phyloP scores from a whole-genome alignment of 345 rosid species.

The Populus pruinosa region DNA sequence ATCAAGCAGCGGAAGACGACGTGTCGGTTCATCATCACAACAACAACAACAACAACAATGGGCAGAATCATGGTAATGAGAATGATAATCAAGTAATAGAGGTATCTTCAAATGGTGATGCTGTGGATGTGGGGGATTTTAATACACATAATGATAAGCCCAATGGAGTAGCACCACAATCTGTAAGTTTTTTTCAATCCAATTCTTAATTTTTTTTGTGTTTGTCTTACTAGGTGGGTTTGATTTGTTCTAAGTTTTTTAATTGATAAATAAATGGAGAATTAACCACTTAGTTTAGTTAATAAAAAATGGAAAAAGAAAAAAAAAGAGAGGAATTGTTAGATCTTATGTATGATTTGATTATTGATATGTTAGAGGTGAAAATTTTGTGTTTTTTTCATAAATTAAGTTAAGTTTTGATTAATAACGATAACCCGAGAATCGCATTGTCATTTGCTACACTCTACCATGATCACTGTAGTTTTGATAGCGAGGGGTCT shows the following conservation, averaged over 20 bases:
- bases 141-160: conserved; percentile 8
- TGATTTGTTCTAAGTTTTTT: not conserved
- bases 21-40: not conserved
- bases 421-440: not conserved
- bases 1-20: conserved; percentile 31
- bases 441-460: not conserved
- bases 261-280: not conserved
- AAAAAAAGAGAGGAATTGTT: not conserved
- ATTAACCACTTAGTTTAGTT: not conserved
- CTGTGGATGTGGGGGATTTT: conserved; percentile 11
- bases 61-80: conserved; percentile 11
- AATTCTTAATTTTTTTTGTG: not conserved
- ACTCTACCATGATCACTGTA: not conserved
- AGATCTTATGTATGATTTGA: not conserved
- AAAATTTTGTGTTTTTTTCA: not conserved
- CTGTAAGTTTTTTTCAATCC: conserved; percentile 31
- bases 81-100: not conserved
- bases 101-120: not conserved
- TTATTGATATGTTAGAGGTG: not conserved
- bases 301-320: too few species aligned
- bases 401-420: not conserved
- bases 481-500: too few species aligned
- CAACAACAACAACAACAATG: conserved; percentile 25
- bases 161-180: conserved; percentile 23
- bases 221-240: not conserved